A percentile compares a stretch with the other conserved stretches of the same genome.
Conservation (phyloP, 495 filamentous ascomycete genomes). For the Rhizodiscina lignyota region DNA sequence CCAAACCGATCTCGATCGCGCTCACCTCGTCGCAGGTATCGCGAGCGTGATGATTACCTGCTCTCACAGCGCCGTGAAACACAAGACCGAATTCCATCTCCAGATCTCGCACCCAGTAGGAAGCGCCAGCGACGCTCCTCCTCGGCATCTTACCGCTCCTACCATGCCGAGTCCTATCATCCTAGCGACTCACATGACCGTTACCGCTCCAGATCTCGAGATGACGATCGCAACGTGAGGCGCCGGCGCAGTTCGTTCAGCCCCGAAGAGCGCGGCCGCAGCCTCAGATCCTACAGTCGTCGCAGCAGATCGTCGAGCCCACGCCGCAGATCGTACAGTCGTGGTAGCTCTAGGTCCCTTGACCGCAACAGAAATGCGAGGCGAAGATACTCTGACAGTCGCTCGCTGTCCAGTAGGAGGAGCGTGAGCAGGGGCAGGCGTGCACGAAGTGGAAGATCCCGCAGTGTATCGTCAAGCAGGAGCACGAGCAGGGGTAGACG, state of each 20-base stretch:
- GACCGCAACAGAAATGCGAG: too few relatives aligned
- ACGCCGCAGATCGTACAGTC: too few relatives aligned
- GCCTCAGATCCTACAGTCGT: slow-evolving; percentile 70
- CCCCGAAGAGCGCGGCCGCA: slow-evolving; percentile 43
- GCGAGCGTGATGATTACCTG: slow-evolving; percentile 3
- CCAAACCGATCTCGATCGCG: slow-evolving; percentile 46
- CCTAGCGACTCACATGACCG: too few relatives aligned
- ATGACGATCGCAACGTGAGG: slow-evolving; percentile 34
- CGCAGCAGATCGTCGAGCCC: too few relatives aligned
- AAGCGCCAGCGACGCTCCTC: slow-evolving; percentile 29
- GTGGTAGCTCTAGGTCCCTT: too few relatives aligned
- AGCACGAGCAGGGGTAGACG: too few relatives aligned
- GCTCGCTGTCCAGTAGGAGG: too few relatives aligned
- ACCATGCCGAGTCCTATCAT: slow-evolving; percentile 24
- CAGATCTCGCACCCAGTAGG: slow-evolving; percentile 3
- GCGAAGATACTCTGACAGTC: too few relatives aligned
- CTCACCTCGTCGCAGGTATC: slow-evolving; percentile 25
- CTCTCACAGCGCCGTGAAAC: neutral
- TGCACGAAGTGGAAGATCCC: too few relatives aligned
- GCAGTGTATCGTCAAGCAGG: too few relatives aligned
- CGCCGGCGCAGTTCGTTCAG: slow-evolving; percentile 38
- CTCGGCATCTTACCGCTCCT: slow-evolving; percentile 19
- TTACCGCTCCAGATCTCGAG: too few relatives aligned
- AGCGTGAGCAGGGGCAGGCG: too few relatives aligned
- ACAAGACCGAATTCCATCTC: neutral